Evolutionary conservation across 768 basidiomycete genomes (phyloP), one percentile per base, ranked within the genome.

Genomic region (Pisolithus orientalis): DNA sequence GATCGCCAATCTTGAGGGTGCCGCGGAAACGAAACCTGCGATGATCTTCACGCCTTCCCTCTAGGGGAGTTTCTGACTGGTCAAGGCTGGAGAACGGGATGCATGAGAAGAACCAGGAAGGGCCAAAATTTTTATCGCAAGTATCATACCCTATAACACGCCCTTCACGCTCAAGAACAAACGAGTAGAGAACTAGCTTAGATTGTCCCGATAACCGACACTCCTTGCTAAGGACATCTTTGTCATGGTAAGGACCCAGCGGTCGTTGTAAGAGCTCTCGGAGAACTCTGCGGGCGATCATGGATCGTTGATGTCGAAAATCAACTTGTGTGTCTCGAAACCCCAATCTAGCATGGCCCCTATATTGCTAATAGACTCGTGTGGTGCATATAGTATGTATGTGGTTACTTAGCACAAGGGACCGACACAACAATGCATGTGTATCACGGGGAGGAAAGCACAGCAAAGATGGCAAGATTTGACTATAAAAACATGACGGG

Each of bases 21-120:
- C 83, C 84, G 31, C 74, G 77, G 54, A 84, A 80, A 10, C 73
- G 67, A 17, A 82, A 73, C 46, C 31, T 58, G 53, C 68, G 62
- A 34, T 57, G 16, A 51, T 68, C 66, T 9, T 11, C 53, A 11
- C 51, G 54, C 10, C 68, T 67, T 13, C 70, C 68, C 1, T 60
- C 47, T 32, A 65, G 50, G 3, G 73, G 65, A 34, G 57, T 67
- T 54, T 81, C 79, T 5, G 77, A 72, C 34, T 75, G 70, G 57
- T 81, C 78, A 9, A 80, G 72, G 13, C 79, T 80, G 39, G 24
- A 53, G 11, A 27, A 31, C 14, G 10, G 24, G 25, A 27, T 14
- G 21, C 2, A 47, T 67, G 10, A 56, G 52, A 28, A 32, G 21
- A 0, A 6, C 44, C 34, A 31, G 8, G 25, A 25, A 44, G 16